Base-by-base conservation (phyloP, 192 early-diverging fungal genomes). In the Entomortierella beljakovae region DNA sequence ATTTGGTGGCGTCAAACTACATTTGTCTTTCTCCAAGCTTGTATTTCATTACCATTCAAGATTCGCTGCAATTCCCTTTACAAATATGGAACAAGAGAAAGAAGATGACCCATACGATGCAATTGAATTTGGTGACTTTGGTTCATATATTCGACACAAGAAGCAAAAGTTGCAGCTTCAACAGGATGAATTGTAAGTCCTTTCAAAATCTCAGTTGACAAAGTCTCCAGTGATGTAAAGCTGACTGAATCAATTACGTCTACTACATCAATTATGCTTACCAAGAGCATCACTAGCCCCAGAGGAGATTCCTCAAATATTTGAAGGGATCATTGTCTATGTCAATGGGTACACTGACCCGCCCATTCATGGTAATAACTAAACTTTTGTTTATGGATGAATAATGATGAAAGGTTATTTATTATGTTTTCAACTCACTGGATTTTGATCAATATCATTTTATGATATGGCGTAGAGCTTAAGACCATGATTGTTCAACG, bases 301-400 rank as follows among this genome's bases (percentile, higher is more conserved):
- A n/a, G 40, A 61, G 11, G 71, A 83, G 23, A 46, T 40, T 1
- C 32, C 69, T 8, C 70, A 64, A 29, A 76, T 85, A 3, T 88
- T 86, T 57, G 70, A 80, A 53, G 81, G 83, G 4, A 43, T 82
- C 3, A 71, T 76, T 11, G 81, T 93, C 28, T 84, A 91, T 60
- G 87, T 92, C 35, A 92, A 91, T 54, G 92, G 92, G n/a, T 93
- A 91, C 52, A 92, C 92, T 1, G 70, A 87, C 40, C 89, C 90
- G 7, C 75, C 75, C 15, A 65, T 69, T 48, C 75, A 79, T 48
- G 67, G 75, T 70, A 77, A 50, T 40, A 20, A 9, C 42, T 13
- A 18, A 43, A 13, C 23, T 53, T 26, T 53, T 7, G 23, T 25
- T 53, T 51, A 10, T 18, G 6, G 16, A 6, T 15, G 7, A 10